Conservation (phyloP, 352 stramenopile genomes). For the Globisporangium iwayamae region DNA sequence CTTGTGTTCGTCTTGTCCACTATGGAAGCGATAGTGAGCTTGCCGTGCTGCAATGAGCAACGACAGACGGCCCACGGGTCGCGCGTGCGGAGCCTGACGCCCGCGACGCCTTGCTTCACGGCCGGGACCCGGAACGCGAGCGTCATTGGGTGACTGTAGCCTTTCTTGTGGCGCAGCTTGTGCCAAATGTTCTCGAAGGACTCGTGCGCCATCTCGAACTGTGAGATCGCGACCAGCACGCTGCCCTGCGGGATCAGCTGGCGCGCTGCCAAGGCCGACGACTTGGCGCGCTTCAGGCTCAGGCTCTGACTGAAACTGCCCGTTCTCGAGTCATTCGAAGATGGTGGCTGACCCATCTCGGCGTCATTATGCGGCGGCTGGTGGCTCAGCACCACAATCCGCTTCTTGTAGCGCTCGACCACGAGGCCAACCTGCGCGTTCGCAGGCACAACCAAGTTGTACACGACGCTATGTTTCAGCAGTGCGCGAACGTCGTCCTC, state of each 20-base stretch:
- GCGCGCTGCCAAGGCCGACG: conserved; percentile 1
- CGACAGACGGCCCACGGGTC: conserved; percentile 35
- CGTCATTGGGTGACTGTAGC: conserved; percentile 38
- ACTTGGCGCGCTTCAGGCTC: conserved; percentile 5
- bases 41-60: conserved; percentile 35
- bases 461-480: conserved; percentile 45
- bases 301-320: neutral
- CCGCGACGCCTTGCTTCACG: conserved; percentile 30
- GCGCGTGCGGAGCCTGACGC: conserved; percentile 32
- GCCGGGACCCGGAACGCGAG: conserved; percentile 51
- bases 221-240: conserved; percentile 46
- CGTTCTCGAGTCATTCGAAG: neutral
- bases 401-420: conserved; percentile 56
- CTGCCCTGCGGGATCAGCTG: conserved; percentile 45
- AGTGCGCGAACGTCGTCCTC: conserved; percentile 43
- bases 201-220: conserved; percentile 63
- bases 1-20: neutral
- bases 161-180: conserved; percentile 51
- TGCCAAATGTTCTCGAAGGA: conserved; percentile 75
- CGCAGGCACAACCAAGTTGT: conserved; percentile 35
- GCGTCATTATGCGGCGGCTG: conserved; percentile 4
- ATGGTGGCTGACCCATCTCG: neutral
- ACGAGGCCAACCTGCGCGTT: conserved; percentile 32
- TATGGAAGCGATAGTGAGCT: conserved; percentile 26
- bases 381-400: conserved; percentile 60